These are phyloP conservation scores for Metarhizium brunneum DNA, from an alignment of 2,329 filamentous ascomycete species.

Conservation along the genomic window DNA sequence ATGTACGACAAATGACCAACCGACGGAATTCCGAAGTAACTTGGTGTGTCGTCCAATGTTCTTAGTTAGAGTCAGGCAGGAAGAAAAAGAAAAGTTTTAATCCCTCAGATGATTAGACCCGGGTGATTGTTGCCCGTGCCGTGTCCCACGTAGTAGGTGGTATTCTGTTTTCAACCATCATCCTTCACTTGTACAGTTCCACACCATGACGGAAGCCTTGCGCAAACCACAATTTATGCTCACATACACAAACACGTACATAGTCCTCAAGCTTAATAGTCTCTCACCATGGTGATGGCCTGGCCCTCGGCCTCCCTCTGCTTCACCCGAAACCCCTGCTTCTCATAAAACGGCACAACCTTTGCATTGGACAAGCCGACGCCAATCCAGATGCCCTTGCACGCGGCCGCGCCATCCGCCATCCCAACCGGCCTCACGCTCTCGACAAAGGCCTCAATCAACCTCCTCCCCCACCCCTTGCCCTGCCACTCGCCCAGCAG, in stretches of 20 bases:
- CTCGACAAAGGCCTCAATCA: slow-evolving; percentile 32
- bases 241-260: too few species aligned
- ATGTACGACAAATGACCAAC: neutral
- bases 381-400: slow-evolving; percentile 26
- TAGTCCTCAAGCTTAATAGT: slow-evolving; percentile 10
- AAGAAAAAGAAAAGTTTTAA: neutral
- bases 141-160: neutral
- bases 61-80: neutral
- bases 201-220: too few species aligned
- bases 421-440: slow-evolving; percentile 18
- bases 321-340: too few species aligned
- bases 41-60: neutral
- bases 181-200: too few species aligned
- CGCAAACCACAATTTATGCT: too few species aligned
- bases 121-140: neutral
- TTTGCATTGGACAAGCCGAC: too few species aligned
- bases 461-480: slow-evolving; percentile 7
- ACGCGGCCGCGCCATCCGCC: slow-evolving; percentile 4
- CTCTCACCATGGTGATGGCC: slow-evolving; percentile 33
- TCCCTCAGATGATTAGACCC: neutral
- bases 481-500: slow-evolving; percentile 25
- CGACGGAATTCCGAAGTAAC: neutral
- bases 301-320: slow-evolving; percentile 20
- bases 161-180: too few species aligned
- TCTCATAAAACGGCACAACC: too few species aligned